Conservation (phyloP, 2,329 filamentous ascomycete species). For the Coniochaeta ligniaria region DNA sequence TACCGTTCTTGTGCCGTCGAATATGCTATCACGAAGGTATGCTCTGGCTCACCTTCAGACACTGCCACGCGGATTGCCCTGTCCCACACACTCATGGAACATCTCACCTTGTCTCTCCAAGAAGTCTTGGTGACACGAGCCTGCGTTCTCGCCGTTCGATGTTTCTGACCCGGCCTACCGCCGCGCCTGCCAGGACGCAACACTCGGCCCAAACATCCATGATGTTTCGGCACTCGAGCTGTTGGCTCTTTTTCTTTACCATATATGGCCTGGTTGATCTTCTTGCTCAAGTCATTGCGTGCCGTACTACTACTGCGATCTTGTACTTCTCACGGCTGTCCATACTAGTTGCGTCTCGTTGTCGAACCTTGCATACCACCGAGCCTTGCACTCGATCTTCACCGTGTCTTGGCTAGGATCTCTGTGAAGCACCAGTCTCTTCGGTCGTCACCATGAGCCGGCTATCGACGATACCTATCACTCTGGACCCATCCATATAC, state of each 20-base stretch:
- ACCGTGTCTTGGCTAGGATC: background rate
- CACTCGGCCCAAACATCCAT: background rate
- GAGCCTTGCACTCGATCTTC: background rate
- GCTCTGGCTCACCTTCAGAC: background rate
- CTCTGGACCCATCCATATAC: constrained; percentile 1
- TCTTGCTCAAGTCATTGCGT: background rate
- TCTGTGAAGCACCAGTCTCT: background rate
- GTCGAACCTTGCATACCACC: background rate
- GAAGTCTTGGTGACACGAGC: background rate
- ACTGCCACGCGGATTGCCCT: background rate
- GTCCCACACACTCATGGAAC: background rate
- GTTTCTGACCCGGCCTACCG: background rate
- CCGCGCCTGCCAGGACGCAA: background rate
- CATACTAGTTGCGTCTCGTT: background rate
- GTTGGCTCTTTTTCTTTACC: background rate
- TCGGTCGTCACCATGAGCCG: background rate
- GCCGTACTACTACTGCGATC: background rate
- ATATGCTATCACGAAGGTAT: background rate
- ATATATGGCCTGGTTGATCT: background rate
- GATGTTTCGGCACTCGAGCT: background rate
- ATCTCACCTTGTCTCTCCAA: background rate
- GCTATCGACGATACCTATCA: constrained; percentile 1
- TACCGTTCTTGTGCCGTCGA: background rate
- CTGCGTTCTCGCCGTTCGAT: background rate
- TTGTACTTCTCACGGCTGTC: background rate